Percentiles rank a stretch among this genome's conserved stretches.
These are phyloP conservation scores for Ustilago esculenta DNA, from an alignment of 1,284 basidiomycete species.

Conservation along the genomic window DNA sequence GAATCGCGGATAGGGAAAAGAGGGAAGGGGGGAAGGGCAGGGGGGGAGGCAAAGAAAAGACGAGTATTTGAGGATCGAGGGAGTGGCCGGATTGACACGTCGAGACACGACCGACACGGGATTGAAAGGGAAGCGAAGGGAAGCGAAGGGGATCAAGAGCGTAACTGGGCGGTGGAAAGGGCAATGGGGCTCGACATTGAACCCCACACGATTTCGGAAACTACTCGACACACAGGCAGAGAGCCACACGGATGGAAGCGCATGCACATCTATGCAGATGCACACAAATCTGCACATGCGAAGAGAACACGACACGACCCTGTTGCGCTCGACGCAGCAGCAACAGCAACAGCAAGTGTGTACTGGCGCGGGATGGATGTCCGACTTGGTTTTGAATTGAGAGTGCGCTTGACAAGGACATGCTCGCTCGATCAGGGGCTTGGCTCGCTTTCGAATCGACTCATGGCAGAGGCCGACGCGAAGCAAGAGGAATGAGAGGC, in stretches of 20 bases:
- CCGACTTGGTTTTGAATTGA: too few relatives aligned
- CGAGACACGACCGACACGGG: slow-evolving; percentile 21
- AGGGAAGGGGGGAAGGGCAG: slow-evolving; percentile 4
- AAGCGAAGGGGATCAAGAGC: not conserved
- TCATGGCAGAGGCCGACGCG: too few relatives aligned
- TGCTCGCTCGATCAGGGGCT: too few relatives aligned
- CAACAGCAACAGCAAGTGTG: not conserved
- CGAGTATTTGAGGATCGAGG: slow-evolving; percentile 9
- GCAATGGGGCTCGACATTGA: not conserved
- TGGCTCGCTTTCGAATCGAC: too few relatives aligned
- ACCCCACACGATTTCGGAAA: slow-evolving; percentile 5
- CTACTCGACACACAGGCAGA: not conserved
- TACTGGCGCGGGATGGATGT: not conserved
- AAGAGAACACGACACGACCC: slow-evolving; percentile 18
- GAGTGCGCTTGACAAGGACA: too few relatives aligned
- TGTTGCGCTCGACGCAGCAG: not conserved
- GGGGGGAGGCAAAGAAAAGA: slow-evolving; percentile 7
- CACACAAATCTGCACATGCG: slow-evolving; percentile 1
- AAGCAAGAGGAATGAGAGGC: too few relatives aligned
- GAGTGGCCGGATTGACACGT: slow-evolving; percentile 16
- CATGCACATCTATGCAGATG: not conserved
- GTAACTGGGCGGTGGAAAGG: too few relatives aligned
- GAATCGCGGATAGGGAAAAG: slow-evolving; percentile 4
- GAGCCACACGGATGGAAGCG: not conserved
- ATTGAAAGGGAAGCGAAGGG: slow-evolving; percentile 1